phyloP scores from a whole-genome alignment of 495 filamentous ascomycete genomes.

The Xylaria palmicola region DNA sequence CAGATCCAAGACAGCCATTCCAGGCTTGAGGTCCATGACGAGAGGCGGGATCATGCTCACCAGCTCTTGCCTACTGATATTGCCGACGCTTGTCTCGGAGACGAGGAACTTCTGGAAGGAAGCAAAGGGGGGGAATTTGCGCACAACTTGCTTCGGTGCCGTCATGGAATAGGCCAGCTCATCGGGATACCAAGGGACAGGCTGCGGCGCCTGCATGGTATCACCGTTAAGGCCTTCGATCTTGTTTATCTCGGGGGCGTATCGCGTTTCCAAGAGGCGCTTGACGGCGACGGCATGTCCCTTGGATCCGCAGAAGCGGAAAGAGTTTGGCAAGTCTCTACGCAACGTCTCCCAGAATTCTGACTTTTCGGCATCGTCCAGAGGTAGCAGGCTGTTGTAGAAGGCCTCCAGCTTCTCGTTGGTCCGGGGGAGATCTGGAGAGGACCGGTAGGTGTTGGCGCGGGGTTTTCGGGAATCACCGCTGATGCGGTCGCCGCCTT shows the following conservation, averaged over 20 bases:
- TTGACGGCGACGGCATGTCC: slow-evolving; percentile 87
- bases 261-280: slow-evolving; percentile 76
- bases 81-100: slow-evolving; percentile 92
- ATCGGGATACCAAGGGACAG: slow-evolving; percentile 90
- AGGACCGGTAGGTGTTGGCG: slow-evolving; percentile 41
- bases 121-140: slow-evolving; percentile 87
- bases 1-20: slow-evolving; percentile 90
- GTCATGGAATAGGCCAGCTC: slow-evolving; percentile 94
- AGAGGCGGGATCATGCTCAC: slow-evolving; percentile 99
- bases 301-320: slow-evolving; percentile 92
- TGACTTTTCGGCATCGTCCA: slow-evolving; percentile 69
- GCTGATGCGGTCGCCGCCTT: slow-evolving; percentile 30
- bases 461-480: slow-evolving; percentile 25
- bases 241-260: slow-evolving; percentile 83
- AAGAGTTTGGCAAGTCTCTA: slow-evolving; percentile 88
- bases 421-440: slow-evolving; percentile 60
- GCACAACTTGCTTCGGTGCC: slow-evolving; percentile 88
- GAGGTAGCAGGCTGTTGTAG: slow-evolving; percentile 73
- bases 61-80: slow-evolving; percentile 94
- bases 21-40: slow-evolving; percentile 83
- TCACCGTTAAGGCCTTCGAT: slow-evolving; percentile 74
- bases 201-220: slow-evolving; percentile 72
- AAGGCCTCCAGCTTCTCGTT: slow-evolving; percentile 79
- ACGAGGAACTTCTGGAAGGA: slow-evolving; percentile 98
- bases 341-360: slow-evolving; percentile 80